Base-by-base conservation (phyloP, 148 eudicot genomes). In the Fagopyrum tataricum region DNA sequence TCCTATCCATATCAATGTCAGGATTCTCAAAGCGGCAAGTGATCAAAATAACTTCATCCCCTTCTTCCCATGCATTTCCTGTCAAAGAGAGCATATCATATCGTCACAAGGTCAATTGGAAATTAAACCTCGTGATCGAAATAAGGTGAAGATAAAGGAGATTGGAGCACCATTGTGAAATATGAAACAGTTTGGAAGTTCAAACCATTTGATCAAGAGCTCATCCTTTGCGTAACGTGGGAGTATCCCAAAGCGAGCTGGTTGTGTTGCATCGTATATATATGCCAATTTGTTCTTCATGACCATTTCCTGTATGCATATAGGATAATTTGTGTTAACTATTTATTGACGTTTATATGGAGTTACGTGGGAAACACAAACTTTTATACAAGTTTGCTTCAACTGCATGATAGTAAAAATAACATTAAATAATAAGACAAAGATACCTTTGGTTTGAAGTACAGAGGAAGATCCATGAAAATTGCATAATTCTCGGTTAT, bases 181-280 rank as follows among this genome's bases (percentile, higher is more conserved):
- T 84, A 95, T 91, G 85, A 91, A 95, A 83, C 98, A 91, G 77
- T 87, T 91, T 64, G 98, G 97, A 80, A 95, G 96, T 81, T 95
- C 97, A 78, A 95, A 91, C 98, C 98, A 95, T 85, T 79, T 91
- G 79, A 95, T 87, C 69, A 86, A 74, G 79, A 86, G 85, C 81
- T 95, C 98, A 80, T 88, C 87, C 85, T 88, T 87, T 5, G 93
- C 91, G 83, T 95, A 90, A 39, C 98, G 89, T 17, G 98, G 98
- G 75, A 95, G 89, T 55, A 95, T 62, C 51, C 98, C 98, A 85
- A 95, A 95, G 18, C 98, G 93, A 62, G 92, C 86, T 74, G 83
- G 86, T 75, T 87, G 85, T 20, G 93, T 88, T 10, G 85, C 76
- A 87, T 95, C 97, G 79, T 88, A 95, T 53, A 83, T 72, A 84